phyloP scores from a whole-genome alignment of 78 protist species.

The Planoprotostelium fungivorum region DNA sequence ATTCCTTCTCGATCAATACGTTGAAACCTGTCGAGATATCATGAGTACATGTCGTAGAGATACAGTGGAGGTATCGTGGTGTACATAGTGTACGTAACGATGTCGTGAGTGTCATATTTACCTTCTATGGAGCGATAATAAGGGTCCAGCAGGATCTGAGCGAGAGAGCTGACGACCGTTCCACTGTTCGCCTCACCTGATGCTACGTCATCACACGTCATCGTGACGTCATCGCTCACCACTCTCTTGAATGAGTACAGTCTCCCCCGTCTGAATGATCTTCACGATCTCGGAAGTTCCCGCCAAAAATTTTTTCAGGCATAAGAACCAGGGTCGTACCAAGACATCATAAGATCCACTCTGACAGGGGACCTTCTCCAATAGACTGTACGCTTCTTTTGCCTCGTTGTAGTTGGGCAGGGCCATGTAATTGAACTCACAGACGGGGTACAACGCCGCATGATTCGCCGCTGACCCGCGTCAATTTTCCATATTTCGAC shows the following conservation, averaged over 20 bases:
- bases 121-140: background rate
- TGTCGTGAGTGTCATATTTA: background rate
- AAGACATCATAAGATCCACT: background rate
- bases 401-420: background rate
- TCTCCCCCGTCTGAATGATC: background rate
- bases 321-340: background rate
- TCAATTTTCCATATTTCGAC: no score
- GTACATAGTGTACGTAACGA: background rate
- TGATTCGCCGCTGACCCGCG: background rate
- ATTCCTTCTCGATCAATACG: slow-evolving; percentile 87
- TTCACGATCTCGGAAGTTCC: background rate
- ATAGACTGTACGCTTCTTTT: background rate
- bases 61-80: no score
- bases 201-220: no score
- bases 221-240: no score
- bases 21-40: slow-evolving; percentile 72
- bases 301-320: background rate
- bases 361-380: background rate
- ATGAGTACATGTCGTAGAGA: no score
- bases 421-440: background rate
- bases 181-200: background rate
- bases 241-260: background rate
- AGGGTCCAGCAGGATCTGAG: slow-evolving; percentile 13
- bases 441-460: background rate
- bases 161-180: background rate